Percentiles rank a stretch among this genome's conserved stretches.
Evolutionary conservation across 176 grass and related monocot species (phyloP).

Genomic region (Lolium rigidum): DNA sequence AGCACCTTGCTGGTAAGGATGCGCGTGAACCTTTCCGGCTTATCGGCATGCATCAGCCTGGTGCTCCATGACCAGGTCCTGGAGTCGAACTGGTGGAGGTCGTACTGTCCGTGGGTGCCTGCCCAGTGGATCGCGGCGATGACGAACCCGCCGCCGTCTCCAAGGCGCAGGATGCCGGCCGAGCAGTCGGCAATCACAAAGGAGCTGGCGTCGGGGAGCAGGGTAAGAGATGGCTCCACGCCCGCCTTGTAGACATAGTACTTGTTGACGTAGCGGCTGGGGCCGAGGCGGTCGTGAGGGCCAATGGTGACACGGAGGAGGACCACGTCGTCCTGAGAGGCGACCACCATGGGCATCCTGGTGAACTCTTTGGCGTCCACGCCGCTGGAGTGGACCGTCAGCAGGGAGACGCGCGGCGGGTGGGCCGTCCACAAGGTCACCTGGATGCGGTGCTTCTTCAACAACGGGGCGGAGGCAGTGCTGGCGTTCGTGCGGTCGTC

Average conservation of each 20-base stretch:
- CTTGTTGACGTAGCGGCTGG: too few species aligned
- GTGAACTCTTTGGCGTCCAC: not conserved
- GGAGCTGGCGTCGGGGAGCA: not conserved
- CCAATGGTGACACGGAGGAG: not conserved
- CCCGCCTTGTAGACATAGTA: not conserved
- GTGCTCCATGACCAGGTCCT: not conserved
- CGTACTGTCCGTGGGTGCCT: not conserved
- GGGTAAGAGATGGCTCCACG: not conserved
- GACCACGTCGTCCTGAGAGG: not conserved
- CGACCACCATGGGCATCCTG: not conserved
- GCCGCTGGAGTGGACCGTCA: not conserved
- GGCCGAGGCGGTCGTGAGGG: too few species aligned
- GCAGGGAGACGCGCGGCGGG: not conserved
- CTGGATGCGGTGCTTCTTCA: too few species aligned
- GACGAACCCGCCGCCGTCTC: not conserved
- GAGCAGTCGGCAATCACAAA: too few species aligned
- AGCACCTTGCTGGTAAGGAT: not conserved
- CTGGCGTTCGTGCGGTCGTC: not conserved
- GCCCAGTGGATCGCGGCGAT: not conserved
- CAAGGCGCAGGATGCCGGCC: not conserved
- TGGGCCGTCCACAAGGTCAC: not conserved
- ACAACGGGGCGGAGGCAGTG: not conserved
- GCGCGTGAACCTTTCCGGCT: not conserved
- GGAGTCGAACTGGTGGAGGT: constrained; percentile 19
- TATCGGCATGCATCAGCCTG: not conserved